Base-by-base conservation (phyloP, 306 rosid genomes). In the Fragaria nilgerrensis region DNA sequence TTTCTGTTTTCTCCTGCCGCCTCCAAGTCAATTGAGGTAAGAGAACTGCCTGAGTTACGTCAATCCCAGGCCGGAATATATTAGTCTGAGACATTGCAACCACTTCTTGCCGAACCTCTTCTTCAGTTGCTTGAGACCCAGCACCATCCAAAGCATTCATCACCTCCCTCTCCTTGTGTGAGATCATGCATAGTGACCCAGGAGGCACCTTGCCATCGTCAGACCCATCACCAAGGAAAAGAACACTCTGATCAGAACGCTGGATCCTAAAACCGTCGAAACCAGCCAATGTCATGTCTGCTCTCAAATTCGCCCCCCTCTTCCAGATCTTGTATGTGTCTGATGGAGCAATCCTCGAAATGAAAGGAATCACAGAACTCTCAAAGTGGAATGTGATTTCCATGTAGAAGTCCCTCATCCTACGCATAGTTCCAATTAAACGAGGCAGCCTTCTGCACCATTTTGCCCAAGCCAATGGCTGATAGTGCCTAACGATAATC, bases 371-470 rank as follows among this genome's bases (percentile, higher is more conserved):
- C 77, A 96, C 99, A 45, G 99, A 96, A 84, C 99, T 96, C 87
- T 96, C 99, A 16, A 96, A 96, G 84, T 93, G 92, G 84, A 96
- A 96, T 1, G 96, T 96, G 52, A 96, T 96, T 89, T 96, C 99
- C 97, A 96, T 96, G 81, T 96, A 96, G 75, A 96, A 96, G 78
- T 96, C 99, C 66, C 91, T 88, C 99, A 96, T 96, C 89, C 98
- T 89, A 23, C 83, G 89, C 98, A 91, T 91, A 13, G 97, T 89
- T 59, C 83, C 94, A 9, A 91, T 88, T 85, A 96, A 84, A 53
- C 98, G 96, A 80, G 99, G 99, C 93, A 96, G 85, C 86, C 99
- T 85, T 79, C 99, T 82, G 75, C 99, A 96, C 99, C 99, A 96
- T 85, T 96, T 96, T 0, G 98, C 99, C 99, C 99, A 96, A 49